Evolutionary conservation across 495 filamentous ascomycete genomes (phyloP), one percentile per base, ranked within the genome.

Genomic region (Aspergillus asperescens): DNA sequence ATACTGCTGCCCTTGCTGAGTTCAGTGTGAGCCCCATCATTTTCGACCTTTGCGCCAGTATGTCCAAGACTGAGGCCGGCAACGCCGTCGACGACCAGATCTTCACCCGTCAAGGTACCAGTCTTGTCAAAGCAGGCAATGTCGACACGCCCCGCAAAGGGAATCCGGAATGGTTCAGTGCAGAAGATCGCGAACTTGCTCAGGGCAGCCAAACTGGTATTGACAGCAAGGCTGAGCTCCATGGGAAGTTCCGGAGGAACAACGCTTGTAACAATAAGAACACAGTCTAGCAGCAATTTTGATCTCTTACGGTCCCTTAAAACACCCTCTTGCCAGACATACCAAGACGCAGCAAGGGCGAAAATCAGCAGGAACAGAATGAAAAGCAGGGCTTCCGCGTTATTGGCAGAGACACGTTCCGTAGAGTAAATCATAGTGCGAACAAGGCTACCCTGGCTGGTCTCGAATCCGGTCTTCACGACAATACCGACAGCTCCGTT

Each of bases 371-470:
- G 79, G 76, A 99, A 99, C 41, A 97, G 77, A 57, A 99, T 99
- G 74, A 99, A 99, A 28, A 95, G 70, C 12, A 99, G 71, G 3
- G 93, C 93, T 68, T 99, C 93, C 43, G 79, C 84, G 62, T 99
- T 97, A 73, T 95, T 95, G 52, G 93, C 93, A 34, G 92, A 97
- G 27, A 99, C 93, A 62, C 92, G 89, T 67, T 99, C 93, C 5
- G 93, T 99, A 3, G 94, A 96, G 73, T 96, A 99, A 58, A 99
- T 97, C 93, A 99, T 99, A 41, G 93, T 99, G 27, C 93, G 89
- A 37, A 99, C 93, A 51, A 99, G 78, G 65, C 88, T 96, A 56
- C 93, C 93, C 69, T 99, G 93, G 52, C 90, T 96, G 7, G 93
- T 99, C 73, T 99, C 93, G 58, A 99, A 99, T 4, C 93, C 93